phyloP scores from a whole-genome alignment of 495 filamentous ascomycete species.

The Neurospora sp. region DNA sequence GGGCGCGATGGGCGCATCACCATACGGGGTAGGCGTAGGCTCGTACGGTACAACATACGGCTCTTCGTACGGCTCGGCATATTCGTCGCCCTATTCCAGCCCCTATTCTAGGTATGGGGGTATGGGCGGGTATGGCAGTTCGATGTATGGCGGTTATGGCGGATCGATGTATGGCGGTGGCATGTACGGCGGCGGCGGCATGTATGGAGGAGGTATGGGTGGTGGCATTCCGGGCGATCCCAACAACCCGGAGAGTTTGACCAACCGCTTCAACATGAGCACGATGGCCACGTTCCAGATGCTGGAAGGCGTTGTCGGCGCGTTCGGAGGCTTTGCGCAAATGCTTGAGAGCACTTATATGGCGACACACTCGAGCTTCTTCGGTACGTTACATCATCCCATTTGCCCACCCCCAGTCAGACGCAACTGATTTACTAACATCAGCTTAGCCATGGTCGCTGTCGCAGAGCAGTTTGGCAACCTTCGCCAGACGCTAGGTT shows the following conservation, averaged over 20 bases:
- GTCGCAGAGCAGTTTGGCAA: slow-evolving; percentile 96
- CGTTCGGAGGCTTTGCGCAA: slow-evolving; percentile 94
- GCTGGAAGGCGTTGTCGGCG: slow-evolving; percentile 97
- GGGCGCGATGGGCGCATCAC: slow-evolving; percentile 20
- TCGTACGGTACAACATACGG: slow-evolving; percentile 18
- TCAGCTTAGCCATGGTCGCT: slow-evolving; percentile 74
- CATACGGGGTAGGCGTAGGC: slow-evolving; percentile 48
- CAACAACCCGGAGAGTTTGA: slow-evolving; percentile 88
- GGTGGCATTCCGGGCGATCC: slow-evolving; percentile 52
- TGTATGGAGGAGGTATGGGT: slow-evolving; percentile 44
- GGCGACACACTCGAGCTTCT: slow-evolving; percentile 99
- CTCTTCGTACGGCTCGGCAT: slow-evolving; percentile 29
- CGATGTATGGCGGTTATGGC: slow-evolving; percentile 16
- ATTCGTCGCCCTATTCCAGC: slow-evolving; percentile 35
- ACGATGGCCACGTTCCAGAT: slow-evolving; percentile 98
- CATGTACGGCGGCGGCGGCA: slow-evolving; percentile 48
- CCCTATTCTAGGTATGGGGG: slow-evolving; percentile 37
- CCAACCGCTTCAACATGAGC: slow-evolving; percentile 78
- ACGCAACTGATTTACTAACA: slow-evolving; percentile 13
- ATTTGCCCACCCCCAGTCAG: not conserved
- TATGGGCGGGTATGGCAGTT: slow-evolving; percentile 32
- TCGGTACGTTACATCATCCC: slow-evolving; percentile 53
- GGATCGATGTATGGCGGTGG: slow-evolving; percentile 54
- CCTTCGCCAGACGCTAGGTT: slow-evolving; percentile 88
- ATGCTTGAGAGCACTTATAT: slow-evolving; percentile 99